These are phyloP conservation scores for Tilletia setariae DNA, from an alignment of 1,284 basidiomycete species.

Conservation along the genomic window DNA sequence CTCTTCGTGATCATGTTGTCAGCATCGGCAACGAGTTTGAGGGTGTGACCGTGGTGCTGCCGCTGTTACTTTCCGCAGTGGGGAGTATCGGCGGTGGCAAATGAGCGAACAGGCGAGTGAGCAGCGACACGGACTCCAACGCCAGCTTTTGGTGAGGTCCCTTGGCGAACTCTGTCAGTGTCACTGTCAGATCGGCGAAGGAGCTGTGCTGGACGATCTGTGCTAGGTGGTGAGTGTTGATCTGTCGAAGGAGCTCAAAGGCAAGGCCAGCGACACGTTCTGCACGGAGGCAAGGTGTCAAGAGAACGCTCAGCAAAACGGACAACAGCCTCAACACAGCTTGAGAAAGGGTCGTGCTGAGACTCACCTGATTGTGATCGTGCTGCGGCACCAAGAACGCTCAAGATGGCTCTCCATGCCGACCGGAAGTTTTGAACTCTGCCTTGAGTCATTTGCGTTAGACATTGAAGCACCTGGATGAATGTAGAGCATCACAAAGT, in stretches of 20 bases:
- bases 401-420: conserved; percentile 99
- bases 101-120: not conserved
- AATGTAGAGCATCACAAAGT: not conserved
- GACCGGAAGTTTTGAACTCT: conserved; percentile 92
- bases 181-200: conserved; percentile 92
- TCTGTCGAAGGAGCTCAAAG: conserved; percentile 88
- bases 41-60: not conserved
- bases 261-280: conserved; percentile 90
- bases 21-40: conserved; percentile 9
- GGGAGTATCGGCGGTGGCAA: not conserved
- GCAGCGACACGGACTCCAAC: conserved; percentile 7
- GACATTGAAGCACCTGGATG: conserved; percentile 71
- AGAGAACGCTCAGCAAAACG: not conserved
- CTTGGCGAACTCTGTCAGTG: conserved; percentile 98
- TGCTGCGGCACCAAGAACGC: conserved; percentile 92
- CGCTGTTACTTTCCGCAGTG: not conserved
- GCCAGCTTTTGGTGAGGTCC: conserved; percentile 10
- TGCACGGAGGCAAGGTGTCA: not conserved
- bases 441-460: conserved; percentile 98
- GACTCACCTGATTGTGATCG: conserved; percentile 69
- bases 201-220: conserved; percentile 86
- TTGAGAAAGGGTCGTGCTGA: not conserved
- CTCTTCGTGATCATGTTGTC: not conserved
- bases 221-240: conserved; percentile 88
- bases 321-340: not conserved